These are phyloP conservation scores for Colletotrichum paranaense DNA, from an alignment of 2,329 filamentous ascomycete genomes.

Conservation along the genomic window DNA sequence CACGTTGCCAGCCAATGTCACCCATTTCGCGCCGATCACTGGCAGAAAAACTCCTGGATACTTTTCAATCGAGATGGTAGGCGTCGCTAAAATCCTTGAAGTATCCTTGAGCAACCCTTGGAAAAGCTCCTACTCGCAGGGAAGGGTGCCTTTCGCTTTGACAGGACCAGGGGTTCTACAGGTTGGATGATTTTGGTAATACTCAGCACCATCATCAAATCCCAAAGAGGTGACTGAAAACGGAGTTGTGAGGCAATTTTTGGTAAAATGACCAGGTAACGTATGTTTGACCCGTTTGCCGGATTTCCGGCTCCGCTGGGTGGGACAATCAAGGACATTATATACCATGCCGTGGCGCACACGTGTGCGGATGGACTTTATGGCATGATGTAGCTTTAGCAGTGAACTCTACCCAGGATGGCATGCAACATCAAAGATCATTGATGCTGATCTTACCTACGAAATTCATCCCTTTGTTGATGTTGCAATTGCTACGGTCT, in stretches of 20 bases:
- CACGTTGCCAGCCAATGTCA: too few species aligned
- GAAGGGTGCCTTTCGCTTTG: not conserved
- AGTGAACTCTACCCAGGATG: not conserved
- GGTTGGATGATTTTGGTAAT: not conserved
- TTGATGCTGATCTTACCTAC: not conserved
- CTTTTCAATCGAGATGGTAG: not conserved
- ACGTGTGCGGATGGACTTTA: not conserved
- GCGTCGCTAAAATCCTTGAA: not conserved
- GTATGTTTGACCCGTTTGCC: conserved; percentile 1
- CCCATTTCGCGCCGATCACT: not conserved
- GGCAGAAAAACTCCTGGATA: not conserved
- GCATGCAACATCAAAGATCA: not conserved
- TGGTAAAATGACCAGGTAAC: conserved; percentile 1
- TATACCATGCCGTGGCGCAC: not conserved
- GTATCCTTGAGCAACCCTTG: not conserved
- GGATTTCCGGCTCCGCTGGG: not conserved
- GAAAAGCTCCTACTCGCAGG: not conserved
- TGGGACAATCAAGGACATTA: not conserved
- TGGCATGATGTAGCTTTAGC: not conserved
- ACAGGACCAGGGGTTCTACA: not conserved
- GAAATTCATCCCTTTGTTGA: not conserved
- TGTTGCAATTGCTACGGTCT: not conserved
- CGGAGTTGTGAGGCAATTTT: conserved; percentile 8
- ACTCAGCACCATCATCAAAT: not conserved
- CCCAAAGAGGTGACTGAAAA: not conserved